Base-by-base conservation (phyloP, 2,329 filamentous ascomycete genomes). In the Dothiorella sarmentorum region DNA sequence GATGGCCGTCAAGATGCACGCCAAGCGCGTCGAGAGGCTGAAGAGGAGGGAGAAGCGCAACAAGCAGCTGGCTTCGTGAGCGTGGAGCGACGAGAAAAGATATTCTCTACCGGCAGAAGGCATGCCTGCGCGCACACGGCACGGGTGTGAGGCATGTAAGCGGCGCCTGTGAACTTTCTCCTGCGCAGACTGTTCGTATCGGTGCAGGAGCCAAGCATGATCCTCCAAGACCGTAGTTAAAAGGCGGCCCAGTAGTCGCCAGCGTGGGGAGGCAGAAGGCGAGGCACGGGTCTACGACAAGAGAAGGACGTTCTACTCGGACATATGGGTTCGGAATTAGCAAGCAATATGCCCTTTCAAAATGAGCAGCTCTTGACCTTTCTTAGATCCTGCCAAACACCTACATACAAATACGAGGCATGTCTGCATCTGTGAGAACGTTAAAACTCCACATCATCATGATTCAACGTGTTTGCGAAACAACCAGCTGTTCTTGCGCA, bases 31-130 rank as follows among this genome's bases (percentile, higher is more conserved):
- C 11, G 94, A 99, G 77, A 85, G 94, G 67, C 76, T 96, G 75
- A 96, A 91, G 86, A 85, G 92, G 71, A 89, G 91, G 75, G 94
- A 99, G 81, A 97, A 97, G 86, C 86, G 94, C 71, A 99, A 93
- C 76, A 94, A 93, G 79, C 77, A 91, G 72, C 67, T 81, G 61
- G 80, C 80, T 66, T 80, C 78, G 31, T 80, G 73, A 71, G 61
- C 44, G 4, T 17, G 6, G 24, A 20, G 15, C 24, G 22, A 27
- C 33, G 7, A 20, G 35, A 22, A 13, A 49, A 15, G 4, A 22
- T 3, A 11, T 42, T 40, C 49, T 42, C 22, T 26, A 17, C 7
- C 18, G 22, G 29, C 33, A 11, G n/a, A 24, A 13, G 9, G 15
- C n/a, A 53, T 10, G 13, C 17, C 10, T 35, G 10, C 45, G 10